phyloP scores from a whole-genome alignment of 805 yeast genomes.

The Hanseniaspora meyeri region DNA sequence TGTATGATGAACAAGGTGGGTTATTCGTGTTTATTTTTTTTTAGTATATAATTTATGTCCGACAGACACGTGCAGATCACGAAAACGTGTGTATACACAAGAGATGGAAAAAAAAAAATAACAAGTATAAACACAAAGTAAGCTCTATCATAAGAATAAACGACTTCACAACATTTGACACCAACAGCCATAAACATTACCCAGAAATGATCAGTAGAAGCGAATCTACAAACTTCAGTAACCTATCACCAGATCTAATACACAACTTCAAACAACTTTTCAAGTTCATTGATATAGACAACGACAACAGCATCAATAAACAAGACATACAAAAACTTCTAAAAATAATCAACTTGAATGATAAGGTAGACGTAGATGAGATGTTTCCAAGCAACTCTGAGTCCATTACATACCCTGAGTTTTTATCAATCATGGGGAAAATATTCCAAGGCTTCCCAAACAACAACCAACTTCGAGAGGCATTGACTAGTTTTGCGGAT shows the following conservation, averaged over 20 bases:
- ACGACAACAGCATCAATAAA: constrained; percentile 51
- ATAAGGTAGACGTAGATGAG: constrained; percentile 24
- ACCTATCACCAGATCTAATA: constrained; percentile 51
- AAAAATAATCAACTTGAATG: constrained; percentile 39
- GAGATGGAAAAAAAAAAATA: too few relatives aligned
- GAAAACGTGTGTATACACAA: too few relatives aligned
- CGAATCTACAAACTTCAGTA: constrained; percentile 28
- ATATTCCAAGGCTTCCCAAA: constrained; percentile 42
- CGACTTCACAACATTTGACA: too few relatives aligned
- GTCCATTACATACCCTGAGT: constrained; percentile 51
- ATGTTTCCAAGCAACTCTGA: constrained; percentile 19
- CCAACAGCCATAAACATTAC: not conserved
- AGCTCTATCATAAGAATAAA: too few relatives aligned
- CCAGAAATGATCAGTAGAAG: constrained; percentile 20
- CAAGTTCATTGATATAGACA: constrained; percentile 67
- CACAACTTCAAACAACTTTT: constrained; percentile 61
- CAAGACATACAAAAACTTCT: constrained; percentile 46
- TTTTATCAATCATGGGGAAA: constrained; percentile 48
- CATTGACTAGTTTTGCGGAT: constrained; percentile 42
- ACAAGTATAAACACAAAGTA: too few relatives aligned
- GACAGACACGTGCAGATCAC: too few relatives aligned
- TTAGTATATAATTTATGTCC: too few relatives aligned
- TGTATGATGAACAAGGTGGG: too few relatives aligned
- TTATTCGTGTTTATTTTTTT: too few relatives aligned
- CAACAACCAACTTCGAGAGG: constrained; percentile 42